Conservation (phyloP, 441 rosid species). For the Dalechampia spathulata region DNA sequence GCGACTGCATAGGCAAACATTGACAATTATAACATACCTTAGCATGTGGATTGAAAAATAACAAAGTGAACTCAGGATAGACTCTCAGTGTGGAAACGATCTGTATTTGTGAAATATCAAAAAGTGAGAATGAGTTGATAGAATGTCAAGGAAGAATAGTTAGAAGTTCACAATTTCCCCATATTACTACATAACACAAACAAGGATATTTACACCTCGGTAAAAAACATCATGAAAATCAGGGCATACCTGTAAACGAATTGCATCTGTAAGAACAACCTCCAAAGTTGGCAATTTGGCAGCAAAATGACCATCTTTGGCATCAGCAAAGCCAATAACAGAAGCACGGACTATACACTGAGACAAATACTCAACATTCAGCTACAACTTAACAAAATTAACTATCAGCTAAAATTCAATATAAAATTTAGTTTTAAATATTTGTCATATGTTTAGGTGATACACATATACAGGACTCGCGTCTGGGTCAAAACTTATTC, state of each 20-base stretch:
- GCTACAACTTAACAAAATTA: constrained; percentile 1
- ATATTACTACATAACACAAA: constrained; percentile 6
- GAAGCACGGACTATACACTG: constrained; percentile 87
- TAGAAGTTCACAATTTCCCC: constrained; percentile 3
- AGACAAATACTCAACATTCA: constrained; percentile 24
- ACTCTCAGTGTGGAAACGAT: constrained; percentile 81
- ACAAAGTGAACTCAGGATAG: constrained; percentile 73
- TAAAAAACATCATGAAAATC: constrained; percentile 8
- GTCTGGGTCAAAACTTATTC: too few species aligned
- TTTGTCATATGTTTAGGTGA: too few species aligned
- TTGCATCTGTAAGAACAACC: constrained; percentile 65
- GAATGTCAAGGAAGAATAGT: constrained; percentile 4
- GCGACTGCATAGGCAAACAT: constrained; percentile 1
- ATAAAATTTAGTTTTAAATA: too few species aligned
- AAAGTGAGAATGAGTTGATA: constrained; percentile 11
- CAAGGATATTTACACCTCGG: background rate
- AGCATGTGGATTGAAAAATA: constrained; percentile 66
- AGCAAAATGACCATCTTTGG: constrained; percentile 29
- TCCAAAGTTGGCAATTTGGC: constrained; percentile 37
- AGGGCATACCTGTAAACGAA: constrained; percentile 64
- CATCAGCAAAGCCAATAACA: constrained; percentile 48
- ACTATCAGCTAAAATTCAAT: background rate
- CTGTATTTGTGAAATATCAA: constrained; percentile 44
- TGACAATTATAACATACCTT: constrained; percentile 48
- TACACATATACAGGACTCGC: too few species aligned